A percentile compares a stretch with the other conserved stretches of the same genome.
Evolutionary conservation across 805 yeast species (phyloP).

Genomic region (Saturnispora bothae): DNA sequence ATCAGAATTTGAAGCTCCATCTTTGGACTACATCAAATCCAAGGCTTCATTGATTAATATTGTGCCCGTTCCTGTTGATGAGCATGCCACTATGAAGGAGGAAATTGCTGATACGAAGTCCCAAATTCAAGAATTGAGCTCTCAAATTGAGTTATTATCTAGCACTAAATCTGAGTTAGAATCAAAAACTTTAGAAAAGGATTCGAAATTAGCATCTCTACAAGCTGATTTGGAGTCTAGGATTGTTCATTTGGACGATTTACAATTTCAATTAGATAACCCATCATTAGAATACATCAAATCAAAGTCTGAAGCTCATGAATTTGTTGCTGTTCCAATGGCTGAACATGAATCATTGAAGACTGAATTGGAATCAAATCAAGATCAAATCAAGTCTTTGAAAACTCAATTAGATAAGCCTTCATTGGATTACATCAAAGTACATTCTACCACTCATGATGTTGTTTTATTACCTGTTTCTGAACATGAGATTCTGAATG

Average conservation of each 20-base stretch:
- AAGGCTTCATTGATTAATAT: slow-evolving; percentile 23
- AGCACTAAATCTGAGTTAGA: neutral
- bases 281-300: slow-evolving; percentile 16
- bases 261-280: slow-evolving; percentile 7
- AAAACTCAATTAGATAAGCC: neutral
- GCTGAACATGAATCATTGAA: slow-evolving; percentile 2
- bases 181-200: neutral
- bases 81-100: slow-evolving; percentile 1
- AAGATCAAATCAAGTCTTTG: neutral
- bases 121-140: slow-evolving; percentile 7
- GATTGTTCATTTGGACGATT: neutral
- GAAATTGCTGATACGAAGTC: slow-evolving; percentile 1
- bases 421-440: slow-evolving; percentile 1
- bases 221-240: slow-evolving; percentile 1
- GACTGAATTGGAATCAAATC: neutral
- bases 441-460: neutral
- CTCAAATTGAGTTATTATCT: slow-evolving; percentile 4
- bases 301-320: slow-evolving; percentile 22
- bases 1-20: slow-evolving; percentile 4
- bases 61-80: slow-evolving; percentile 17
- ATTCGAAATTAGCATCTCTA: neutral
- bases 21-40: slow-evolving; percentile 18
- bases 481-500: neutral
- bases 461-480: neutral
- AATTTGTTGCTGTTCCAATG: slow-evolving; percentile 21